phyloP scores from a whole-genome alignment of 331 rosid genomes.

The Erythrophleum ivorense region DNA sequence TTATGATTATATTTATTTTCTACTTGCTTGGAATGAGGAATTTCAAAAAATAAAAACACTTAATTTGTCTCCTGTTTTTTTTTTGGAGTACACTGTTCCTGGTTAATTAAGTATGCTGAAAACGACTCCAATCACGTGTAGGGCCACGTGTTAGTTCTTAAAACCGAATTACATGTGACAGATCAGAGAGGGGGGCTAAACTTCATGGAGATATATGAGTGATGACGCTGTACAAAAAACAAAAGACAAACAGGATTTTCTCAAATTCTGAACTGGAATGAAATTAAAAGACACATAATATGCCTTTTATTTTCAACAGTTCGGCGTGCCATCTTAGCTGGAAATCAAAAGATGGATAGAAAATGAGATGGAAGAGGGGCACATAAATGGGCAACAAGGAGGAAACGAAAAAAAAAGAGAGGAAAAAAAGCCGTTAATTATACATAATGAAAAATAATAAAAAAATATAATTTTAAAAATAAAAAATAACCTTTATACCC shows the following conservation, averaged over 20 bases:
- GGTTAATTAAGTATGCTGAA: neutral
- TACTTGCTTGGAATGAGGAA: neutral
- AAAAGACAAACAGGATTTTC: neutral
- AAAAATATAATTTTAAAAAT: no score
- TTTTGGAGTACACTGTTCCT: no score
- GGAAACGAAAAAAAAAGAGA: neutral
- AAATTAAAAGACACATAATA: neutral
- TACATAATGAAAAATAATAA: no score
- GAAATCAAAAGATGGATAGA: neutral
- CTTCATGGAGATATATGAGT: neutral
- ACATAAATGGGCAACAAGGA: neutral
- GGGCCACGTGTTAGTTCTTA: neutral
- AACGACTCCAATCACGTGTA: neutral
- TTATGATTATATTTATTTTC: neutral
- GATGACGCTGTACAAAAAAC: neutral
- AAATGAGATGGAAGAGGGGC: neutral
- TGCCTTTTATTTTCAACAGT: neutral
- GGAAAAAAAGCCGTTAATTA: no score
- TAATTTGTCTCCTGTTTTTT: no score
- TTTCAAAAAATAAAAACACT: no score
- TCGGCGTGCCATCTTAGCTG: neutral
- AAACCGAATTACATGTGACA: neutral
- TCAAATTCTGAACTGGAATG: neutral
- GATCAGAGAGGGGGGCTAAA: neutral
- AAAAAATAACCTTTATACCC: no score